A percentile compares a stretch with the other conserved stretches of the same genome.
Evolutionary conservation across 441 rosid species (phyloP).

Genomic region (Macaranga tanarius): DNA sequence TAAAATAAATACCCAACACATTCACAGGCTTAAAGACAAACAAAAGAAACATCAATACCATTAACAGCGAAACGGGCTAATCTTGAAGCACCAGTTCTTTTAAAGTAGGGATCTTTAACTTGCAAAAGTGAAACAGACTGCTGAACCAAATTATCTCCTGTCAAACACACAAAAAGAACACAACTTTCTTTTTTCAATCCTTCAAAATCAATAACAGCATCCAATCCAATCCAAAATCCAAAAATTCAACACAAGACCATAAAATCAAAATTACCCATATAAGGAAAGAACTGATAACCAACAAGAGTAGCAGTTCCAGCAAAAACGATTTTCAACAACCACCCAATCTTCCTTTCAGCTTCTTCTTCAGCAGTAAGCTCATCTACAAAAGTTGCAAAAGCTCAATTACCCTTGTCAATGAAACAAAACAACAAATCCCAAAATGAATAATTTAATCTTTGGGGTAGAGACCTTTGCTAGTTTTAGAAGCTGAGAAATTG

Average conservation of each 20-base stretch:
- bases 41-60: conserved; percentile 37
- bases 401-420: background rate
- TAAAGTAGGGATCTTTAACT: conserved; percentile 88
- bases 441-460: conserved; percentile 1
- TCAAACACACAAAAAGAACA: background rate
- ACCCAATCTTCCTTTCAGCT: conserved; percentile 84
- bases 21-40: background rate
- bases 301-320: conserved; percentile 74
- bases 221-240: background rate
- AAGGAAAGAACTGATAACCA: conserved; percentile 83
- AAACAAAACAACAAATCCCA: background rate
- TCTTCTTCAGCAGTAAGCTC: conserved; percentile 71
- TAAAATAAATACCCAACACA: background rate
- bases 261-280: conserved; percentile 53
- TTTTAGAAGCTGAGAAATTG: conserved; percentile 33
- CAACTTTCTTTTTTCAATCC: background rate
- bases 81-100: conserved; percentile 89
- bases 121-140: conserved; percentile 87
- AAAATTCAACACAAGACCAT: background rate
- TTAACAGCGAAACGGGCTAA: conserved; percentile 78
- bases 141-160: conserved; percentile 84
- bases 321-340: conserved; percentile 76
- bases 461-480: conserved; percentile 33
- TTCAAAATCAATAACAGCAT: background rate
- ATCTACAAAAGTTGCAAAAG: conserved; percentile 33